Percentiles rank a stretch among this genome's conserved stretches.
Evolutionary conservation across 1,284 basidiomycete species (phyloP).

Genomic region (Waitea zeae): DNA sequence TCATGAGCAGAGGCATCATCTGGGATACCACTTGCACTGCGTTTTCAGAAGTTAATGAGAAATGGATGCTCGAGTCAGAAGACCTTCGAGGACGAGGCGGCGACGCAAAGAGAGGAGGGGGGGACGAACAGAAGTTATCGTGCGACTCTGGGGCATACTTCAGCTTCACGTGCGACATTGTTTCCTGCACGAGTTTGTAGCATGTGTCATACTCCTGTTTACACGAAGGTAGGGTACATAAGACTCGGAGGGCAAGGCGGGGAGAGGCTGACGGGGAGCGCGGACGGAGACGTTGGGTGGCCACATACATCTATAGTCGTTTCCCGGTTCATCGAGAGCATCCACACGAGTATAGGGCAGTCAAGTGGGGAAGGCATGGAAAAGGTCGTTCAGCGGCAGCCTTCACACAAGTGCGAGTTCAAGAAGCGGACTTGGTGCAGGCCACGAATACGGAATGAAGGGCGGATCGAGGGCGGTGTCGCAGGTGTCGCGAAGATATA

Average conservation of each 20-base stretch:
- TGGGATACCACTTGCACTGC: conserved; percentile 50
- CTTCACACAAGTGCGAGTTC: too few species aligned
- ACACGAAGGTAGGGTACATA: conserved; percentile 1
- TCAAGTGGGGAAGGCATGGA: too few species aligned
- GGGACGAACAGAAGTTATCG: conserved; percentile 44
- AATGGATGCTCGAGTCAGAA: too few species aligned
- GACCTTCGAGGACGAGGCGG: conserved; percentile 1
- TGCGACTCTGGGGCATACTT: conserved; percentile 32
- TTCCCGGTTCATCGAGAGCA: conserved; percentile 56
- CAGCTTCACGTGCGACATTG: conserved; percentile 32
- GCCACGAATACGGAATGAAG: too few species aligned
- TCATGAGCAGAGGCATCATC: conserved; percentile 68
- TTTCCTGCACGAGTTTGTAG: conserved; percentile 33
- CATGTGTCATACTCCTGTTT: conserved; percentile 52
- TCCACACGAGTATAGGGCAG: conserved; percentile 59
- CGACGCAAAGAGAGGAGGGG: conserved; percentile 1
- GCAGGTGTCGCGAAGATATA: too few species aligned
- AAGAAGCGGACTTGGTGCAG: too few species aligned
- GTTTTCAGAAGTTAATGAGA: too few species aligned
- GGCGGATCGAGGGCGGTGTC: too few species aligned
- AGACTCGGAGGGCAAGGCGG: too few species aligned
- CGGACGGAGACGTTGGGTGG: conserved; percentile 3
- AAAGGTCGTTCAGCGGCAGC: too few species aligned
- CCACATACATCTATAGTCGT: conserved; percentile 39
- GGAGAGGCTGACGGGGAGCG: conserved; percentile 5